These are phyloP conservation scores for Trichoderma cornu-damae DNA, from an alignment of 2,329 filamentous ascomycete species.

Conservation along the genomic window DNA sequence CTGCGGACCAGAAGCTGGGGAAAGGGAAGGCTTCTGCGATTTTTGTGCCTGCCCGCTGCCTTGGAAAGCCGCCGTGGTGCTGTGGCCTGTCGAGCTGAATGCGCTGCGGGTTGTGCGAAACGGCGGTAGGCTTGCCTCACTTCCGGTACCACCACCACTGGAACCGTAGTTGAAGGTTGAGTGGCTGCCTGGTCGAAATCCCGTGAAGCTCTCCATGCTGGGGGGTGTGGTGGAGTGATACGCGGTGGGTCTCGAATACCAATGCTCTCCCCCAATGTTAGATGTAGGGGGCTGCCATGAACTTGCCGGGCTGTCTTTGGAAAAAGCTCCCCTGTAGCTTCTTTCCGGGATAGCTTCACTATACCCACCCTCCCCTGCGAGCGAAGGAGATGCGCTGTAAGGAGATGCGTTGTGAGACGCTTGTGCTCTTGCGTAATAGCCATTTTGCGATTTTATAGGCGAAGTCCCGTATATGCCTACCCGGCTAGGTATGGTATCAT, in stretches of 20 bases:
- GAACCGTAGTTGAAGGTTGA: slow-evolving; percentile 12
- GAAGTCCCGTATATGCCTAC: slow-evolving; percentile 9
- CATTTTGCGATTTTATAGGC: slow-evolving; percentile 4
- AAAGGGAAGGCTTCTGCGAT: not conserved
- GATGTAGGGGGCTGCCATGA: slow-evolving; percentile 2
- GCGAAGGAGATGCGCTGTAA: too few species aligned
- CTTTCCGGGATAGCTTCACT: not conserved
- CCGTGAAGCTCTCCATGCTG: not conserved
- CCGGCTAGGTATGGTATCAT: slow-evolving; percentile 5
- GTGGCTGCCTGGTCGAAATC: not conserved
- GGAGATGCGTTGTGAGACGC: not conserved
- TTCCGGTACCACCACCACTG: not conserved
- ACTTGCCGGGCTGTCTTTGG: not conserved
- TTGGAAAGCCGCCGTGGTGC: not conserved
- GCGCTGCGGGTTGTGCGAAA: slow-evolving; percentile 16
- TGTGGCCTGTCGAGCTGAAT: slow-evolving; percentile 7
- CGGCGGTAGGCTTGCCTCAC: not conserved
- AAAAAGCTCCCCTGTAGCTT: slow-evolving; percentile 7
- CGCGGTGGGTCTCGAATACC: not conserved
- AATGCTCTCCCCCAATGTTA: not conserved
- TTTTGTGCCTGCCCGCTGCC: not conserved
- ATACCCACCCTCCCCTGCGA: not conserved
- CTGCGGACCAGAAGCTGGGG: slow-evolving; percentile 11
- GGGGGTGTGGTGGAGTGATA: not conserved
- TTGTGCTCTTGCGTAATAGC: not conserved